A percentile compares a stretch with the other conserved stretches of the same genome.
phyloP scores from a whole-genome alignment of 2,329 filamentous ascomycete genomes.

The Botrytis cinerea region DNA sequence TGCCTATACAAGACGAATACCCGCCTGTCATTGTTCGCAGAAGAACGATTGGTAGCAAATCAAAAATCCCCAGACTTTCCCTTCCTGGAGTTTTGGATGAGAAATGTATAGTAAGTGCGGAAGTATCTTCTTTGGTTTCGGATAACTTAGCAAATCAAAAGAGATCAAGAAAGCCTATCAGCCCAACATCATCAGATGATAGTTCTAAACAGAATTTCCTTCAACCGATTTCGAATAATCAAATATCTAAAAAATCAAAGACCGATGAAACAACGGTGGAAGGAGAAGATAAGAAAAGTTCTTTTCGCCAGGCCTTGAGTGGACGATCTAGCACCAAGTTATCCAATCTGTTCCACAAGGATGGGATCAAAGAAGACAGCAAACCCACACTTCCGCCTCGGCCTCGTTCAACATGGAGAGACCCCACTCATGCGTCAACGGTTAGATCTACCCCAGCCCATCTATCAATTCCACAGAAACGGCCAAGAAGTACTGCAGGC shows the following conservation, averaged over 20 bases:
- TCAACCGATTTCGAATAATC: slow-evolving; percentile 33
- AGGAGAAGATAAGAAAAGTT: slow-evolving; percentile 48
- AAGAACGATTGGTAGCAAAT: neutral
- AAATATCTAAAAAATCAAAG: slow-evolving; percentile 42
- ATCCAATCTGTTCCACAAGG: slow-evolving; percentile 53
- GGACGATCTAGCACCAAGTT: slow-evolving; percentile 51
- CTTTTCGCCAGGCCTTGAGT: slow-evolving; percentile 54
- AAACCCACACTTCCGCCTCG: slow-evolving; percentile 35
- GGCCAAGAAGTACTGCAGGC: slow-evolving; percentile 37
- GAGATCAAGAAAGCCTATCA: slow-evolving; percentile 38
- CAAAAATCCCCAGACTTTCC: slow-evolving; percentile 20
- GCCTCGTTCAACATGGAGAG: slow-evolving; percentile 36
- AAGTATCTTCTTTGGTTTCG: neutral
- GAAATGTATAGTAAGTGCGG: neutral
- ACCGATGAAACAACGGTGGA: slow-evolving; percentile 37
- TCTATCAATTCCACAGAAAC: slow-evolving; percentile 41
- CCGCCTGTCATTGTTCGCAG: too few species aligned
- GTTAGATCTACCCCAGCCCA: slow-evolving; percentile 35
- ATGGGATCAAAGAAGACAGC: slow-evolving; percentile 36
- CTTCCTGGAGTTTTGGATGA: slow-evolving; percentile 20
- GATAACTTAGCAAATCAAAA: slow-evolving; percentile 40
- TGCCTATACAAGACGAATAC: neutral
- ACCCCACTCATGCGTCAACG: slow-evolving; percentile 31
- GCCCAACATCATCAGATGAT: slow-evolving; percentile 35
- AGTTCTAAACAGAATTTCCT: slow-evolving; percentile 29